These are phyloP conservation scores for Ustilago loliicola DNA, from an alignment of 1,284 basidiomycete species.

Conservation along the genomic window DNA sequence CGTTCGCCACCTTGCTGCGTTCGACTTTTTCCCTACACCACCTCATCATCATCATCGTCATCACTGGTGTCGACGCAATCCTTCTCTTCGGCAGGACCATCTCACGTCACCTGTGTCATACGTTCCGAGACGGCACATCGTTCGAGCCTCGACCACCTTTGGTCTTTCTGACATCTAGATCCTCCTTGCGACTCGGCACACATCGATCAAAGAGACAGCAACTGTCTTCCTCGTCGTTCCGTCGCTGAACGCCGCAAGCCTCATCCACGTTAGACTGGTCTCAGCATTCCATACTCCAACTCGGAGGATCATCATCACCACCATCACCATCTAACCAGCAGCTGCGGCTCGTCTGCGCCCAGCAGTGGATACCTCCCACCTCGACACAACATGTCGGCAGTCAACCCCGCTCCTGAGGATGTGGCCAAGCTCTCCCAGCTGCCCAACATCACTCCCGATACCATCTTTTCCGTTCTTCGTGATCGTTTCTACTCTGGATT, in stretches of 20 bases:
- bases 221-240: no score
- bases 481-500: slow-evolving; percentile 63
- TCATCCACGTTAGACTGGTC: no score
- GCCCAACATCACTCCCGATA: slow-evolving; percentile 48
- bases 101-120: not conserved
- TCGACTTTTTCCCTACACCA: not conserved
- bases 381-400: slow-evolving; percentile 33
- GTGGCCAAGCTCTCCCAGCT: slow-evolving; percentile 56
- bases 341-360: slow-evolving; percentile 29
- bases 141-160: no score
- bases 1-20: not conserved
- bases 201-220: no score
- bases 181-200: no score
- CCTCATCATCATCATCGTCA: not conserved
- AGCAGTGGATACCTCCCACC: slow-evolving; percentile 12
- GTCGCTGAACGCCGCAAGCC: no score
- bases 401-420: slow-evolving; percentile 40
- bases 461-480: slow-evolving; percentile 59
- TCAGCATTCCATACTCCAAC: not conserved
- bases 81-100: not conserved
- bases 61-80: not conserved
- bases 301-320: slow-evolving; percentile 4
- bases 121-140: no score
- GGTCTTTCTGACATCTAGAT: no score
- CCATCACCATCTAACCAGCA: not conserved